Base-by-base conservation (phyloP, 768 basidiomycete genomes). In the Roridomyces roridus region DNA sequence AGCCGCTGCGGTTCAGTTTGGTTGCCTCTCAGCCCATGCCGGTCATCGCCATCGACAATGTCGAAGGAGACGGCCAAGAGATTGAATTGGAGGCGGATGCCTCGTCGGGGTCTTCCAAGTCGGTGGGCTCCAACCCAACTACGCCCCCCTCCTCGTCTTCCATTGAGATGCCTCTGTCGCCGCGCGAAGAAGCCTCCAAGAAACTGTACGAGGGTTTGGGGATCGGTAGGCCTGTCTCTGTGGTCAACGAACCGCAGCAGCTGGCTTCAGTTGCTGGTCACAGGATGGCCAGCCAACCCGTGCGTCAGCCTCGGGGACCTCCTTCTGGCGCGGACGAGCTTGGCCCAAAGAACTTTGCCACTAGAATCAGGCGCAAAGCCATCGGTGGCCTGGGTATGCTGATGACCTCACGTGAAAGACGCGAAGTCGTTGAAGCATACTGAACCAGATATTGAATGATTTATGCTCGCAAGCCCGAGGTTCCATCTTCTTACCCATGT, bases 131-230 rank as follows among this genome's bases (percentile, higher is more conserved):
- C n/a, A 87, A 91, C 54, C 91, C 92, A 4, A 84, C 86, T 39
- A 92, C 91, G 1, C 89, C 92, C 11, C 84, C 83, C 62, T 88
- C 89, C n/a, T 80, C 85, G 40, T 82, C 86, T 42, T 89, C 88
- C 34, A 79, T 78, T 59, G 81, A 77, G 46, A 74, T 73, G 59
- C 83, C 87, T 51, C 85, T 93, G 65, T 91, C 90, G 74, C 88
- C 89, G 70, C 88, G 92, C 76, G 92, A 94, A 74, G 91, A 92
- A 75, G 92, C 86, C 11, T 72, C 87, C 36, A 94, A 92, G 84
- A 92, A 90, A 75, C 73, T 92, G 56, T 94, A 92, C 69, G 92
- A 94, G 74, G 92, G 92, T 35, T 82, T 95, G 36, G 90, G 92
- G n/a, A 85, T 94, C 51, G 90, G 91, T 35, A 83, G 91, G 55